Percentiles rank a stretch among this genome's conserved stretches.
Evolutionary conservation across 2,329 filamentous ascomycete species (phyloP).

Genomic region (Dryadomyces quercus-mongolicae): DNA sequence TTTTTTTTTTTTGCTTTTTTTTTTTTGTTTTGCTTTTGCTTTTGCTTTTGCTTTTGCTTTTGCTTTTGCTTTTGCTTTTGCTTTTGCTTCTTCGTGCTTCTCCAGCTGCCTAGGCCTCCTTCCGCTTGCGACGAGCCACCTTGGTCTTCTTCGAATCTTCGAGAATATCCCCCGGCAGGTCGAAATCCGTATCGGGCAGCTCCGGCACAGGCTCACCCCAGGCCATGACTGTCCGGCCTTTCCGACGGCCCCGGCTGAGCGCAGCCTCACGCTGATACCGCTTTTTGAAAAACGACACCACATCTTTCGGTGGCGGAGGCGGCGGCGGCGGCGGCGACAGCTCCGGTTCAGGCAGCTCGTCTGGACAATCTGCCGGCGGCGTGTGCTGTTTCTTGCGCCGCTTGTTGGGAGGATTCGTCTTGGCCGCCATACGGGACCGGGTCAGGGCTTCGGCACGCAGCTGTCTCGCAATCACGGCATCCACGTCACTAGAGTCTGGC

Average conservation of each 20-base stretch:
- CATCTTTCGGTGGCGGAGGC: constrained; percentile 38
- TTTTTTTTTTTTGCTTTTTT: no score
- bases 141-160: constrained; percentile 44
- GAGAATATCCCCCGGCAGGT: constrained; percentile 54
- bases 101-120: not conserved
- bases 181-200: constrained; percentile 57
- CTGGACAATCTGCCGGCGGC: not conserved
- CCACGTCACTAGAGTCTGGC: constrained; percentile 56
- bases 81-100: no score
- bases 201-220: constrained; percentile 79
- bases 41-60: no score
- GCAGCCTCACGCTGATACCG: constrained; percentile 69
- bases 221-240: constrained; percentile 57
- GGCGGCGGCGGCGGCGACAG: constrained; percentile 16
- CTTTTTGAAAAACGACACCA: constrained; percentile 80
- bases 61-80: no score
- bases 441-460: constrained; percentile 59
- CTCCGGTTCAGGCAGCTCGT: constrained; percentile 4
- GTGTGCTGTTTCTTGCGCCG: constrained; percentile 6
- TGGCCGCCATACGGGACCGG: constrained; percentile 27
- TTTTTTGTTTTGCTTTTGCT: no score
- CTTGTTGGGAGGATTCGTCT: constrained; percentile 9
- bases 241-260: constrained; percentile 58
- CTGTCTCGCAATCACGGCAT: constrained; percentile 61
- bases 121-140: constrained; percentile 12